Evolutionary conservation across 2,329 filamentous ascomycete genomes (phyloP), one percentile per base, ranked within the genome.

Genomic region (Parastagonospora nodorum): DNA sequence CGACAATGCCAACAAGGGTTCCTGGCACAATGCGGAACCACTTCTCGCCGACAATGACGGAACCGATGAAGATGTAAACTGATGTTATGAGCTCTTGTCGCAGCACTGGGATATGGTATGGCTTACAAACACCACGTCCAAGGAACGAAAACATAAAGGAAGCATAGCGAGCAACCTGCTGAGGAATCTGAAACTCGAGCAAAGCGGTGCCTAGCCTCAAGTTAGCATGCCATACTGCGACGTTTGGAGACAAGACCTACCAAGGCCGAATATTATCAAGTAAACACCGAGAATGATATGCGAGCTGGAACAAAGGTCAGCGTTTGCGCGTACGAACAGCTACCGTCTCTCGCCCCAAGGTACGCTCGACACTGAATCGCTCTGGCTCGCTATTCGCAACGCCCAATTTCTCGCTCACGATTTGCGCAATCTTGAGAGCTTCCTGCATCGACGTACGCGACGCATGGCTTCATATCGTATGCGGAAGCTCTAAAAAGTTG

Each of bases 131-230:
- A 77, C 94, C 94, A 72, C 94, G 92, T 55, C 94, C 94, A 64
- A 97, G 79, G 82, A 99, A 97, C 50, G 90, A 96, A 82, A 97
- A 97, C 77, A 97, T 87, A 82, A 99, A 99, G 9, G 91, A 96
- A 47, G 92, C 93, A 80, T 97, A 96, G 78, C 91, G 88, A 51
- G 92, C 88, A 47, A 96, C 83, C 74, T 96, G 92, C 52, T 92
- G 90, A 43, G 94, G 93, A 65, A 97, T 93, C 77, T 96, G 89
- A 80, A 97, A 96, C 77, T 99, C 74, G 55, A 80, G 75, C 29
- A 78, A 65, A 36, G 81, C 88, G 59, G 90, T 87, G 61, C 84
- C 86, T 88, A 40, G 9, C 14, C 3, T n/a, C n/a, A 16, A 32
- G 45, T 69, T 55, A 71, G 56, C 53, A 32, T 38, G 30, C 14